Evolutionary conservation across 768 basidiomycete species (phyloP), one percentile per base, ranked within the genome.

Genomic region (Paxillus ammoniavirescens): DNA sequence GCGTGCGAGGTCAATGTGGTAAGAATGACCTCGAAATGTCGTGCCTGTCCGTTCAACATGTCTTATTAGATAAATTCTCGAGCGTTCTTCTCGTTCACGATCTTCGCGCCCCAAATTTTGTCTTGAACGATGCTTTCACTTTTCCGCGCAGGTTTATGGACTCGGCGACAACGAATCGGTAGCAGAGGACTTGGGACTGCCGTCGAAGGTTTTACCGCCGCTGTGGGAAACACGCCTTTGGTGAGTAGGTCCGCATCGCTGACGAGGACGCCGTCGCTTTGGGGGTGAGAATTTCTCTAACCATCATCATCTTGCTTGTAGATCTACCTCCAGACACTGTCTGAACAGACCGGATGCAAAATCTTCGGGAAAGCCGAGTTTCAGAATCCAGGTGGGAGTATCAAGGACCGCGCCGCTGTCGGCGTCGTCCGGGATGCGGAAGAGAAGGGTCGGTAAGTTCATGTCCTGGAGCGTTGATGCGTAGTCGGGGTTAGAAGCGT

Each of bases 351-450:
- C 1, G 94, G 93, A 14, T 84, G 83, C 50, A 82, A 82, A 49
- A 93, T 98, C 56, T 86, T 86, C 45, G 95, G 91, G n/a, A 98
- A 99, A 69, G 93, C 97, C 17, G 97, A 99, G 73, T 95, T 97
- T 66, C 94, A 97, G 74, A 98, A 98, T 65, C 97, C 97, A 0
- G 97, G 97, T 5, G 96, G 96, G 38, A 94, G 91, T 57, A 92
- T 99, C 61, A 99, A 99, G 73, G 97, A 99, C 67, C 86, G 97
- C 44, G 97, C 97, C 37, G 97, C 96, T 2, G 79, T 97, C 14
- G 93, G 91, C 30, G 79, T 99, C 48, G 74, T 99, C 45, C 76
- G 76, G 49, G 87, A 94, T 66, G 96, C 96, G 4, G 96, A 98
- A 73, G 77, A 84, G 63, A 80, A 81, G 61, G 95, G 94, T 57